A percentile compares a stretch with the other conserved stretches of the same genome.
These are phyloP conservation scores for Acacia confusa DNA, from an alignment of 306 rosid genomes.

Conservation along the genomic window DNA sequence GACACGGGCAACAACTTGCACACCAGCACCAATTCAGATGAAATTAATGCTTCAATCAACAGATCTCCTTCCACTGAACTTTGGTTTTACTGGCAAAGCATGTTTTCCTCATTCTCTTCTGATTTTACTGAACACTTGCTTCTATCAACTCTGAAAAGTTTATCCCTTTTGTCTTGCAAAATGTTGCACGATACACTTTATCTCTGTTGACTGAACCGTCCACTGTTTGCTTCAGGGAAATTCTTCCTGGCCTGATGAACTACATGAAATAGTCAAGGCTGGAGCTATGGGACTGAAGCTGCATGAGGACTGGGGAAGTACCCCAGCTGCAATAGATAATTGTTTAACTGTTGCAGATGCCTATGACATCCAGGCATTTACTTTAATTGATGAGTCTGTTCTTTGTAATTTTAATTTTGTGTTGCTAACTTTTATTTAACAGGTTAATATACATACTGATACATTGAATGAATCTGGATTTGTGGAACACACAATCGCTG, in stretches of 20 bases:
- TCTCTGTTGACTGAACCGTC: constrained; percentile 16
- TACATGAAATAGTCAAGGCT: constrained; percentile 67
- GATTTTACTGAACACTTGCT: constrained; percentile 7
- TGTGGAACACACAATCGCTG: constrained; percentile 84
- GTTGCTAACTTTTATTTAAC: constrained; percentile 28
- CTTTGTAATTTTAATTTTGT: constrained; percentile 12
- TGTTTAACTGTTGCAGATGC: constrained; percentile 75
- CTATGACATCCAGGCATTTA: constrained; percentile 75
- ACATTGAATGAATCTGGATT: constrained; percentile 94
- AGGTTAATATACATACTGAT: constrained; percentile 97
- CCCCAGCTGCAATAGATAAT: constrained; percentile 86
- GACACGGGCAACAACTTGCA: constrained; percentile 94
- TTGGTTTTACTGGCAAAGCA: constrained; percentile 51
- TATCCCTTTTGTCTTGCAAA: background rate
- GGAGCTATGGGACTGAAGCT: constrained; percentile 99
- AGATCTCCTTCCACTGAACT: constrained; percentile 81
- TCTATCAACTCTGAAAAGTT: background rate
- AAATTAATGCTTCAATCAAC: constrained; percentile 88
- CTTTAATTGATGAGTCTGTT: constrained; percentile 4
- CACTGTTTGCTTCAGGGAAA: constrained; percentile 63
- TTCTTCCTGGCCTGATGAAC: constrained; percentile 67
- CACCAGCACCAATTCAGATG: constrained; percentile 80
- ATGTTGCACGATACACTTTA: background rate
- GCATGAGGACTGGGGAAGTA: constrained; percentile 97
- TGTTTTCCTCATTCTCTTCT: background rate